These are phyloP conservation scores for Biscogniauxia sp. DNA, from an alignment of 2,329 filamentous ascomycete species.

Conservation along the genomic window DNA sequence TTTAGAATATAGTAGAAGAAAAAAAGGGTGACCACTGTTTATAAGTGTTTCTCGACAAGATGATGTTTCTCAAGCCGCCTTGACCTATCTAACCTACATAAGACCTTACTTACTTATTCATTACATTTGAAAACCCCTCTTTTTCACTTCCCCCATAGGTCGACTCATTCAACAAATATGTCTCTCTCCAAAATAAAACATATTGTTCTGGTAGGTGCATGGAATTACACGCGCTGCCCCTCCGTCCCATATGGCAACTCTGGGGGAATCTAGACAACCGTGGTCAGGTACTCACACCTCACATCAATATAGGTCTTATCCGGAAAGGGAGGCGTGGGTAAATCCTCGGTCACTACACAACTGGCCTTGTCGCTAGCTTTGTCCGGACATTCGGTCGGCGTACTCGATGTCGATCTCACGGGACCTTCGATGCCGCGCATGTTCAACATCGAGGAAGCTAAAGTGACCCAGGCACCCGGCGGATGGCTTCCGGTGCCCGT, in stretches of 20 bases:
- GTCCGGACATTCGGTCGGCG: conserved; percentile 83
- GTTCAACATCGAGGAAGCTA: conserved; percentile 83
- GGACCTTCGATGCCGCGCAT: conserved; percentile 95
- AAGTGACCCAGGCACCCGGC: conserved; percentile 85
- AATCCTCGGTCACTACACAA: conserved; percentile 96
- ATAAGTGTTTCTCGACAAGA: conserved; percentile 4
- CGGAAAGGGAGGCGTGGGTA: conserved; percentile 96
- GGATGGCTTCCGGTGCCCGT: conserved; percentile 91
- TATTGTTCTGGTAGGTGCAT: conserved; percentile 64
- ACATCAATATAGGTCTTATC: conserved; percentile 68
- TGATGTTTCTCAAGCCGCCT: conserved; percentile 20
- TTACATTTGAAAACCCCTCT: neutral
- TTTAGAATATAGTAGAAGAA: neutral
- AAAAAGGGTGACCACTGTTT: conserved; percentile 1
- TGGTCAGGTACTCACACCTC: conserved; percentile 1
- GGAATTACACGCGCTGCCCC: conserved; percentile 7
- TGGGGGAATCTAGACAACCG: no score
- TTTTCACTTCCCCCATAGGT: neutral
- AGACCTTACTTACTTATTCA: conserved; percentile 1
- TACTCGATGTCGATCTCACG: conserved; percentile 94
- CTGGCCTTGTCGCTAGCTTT: conserved; percentile 86
- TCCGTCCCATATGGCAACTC: neutral
- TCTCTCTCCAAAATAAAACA: conserved; percentile 71
- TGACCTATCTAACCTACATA: no score
- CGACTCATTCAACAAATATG: conserved; percentile 42